Percentiles rank a stretch among this genome's conserved stretches.
These are phyloP conservation scores for Actinomortierella ambigua DNA, from an alignment of 371 early-diverging fungal species.

Conservation along the genomic window DNA sequence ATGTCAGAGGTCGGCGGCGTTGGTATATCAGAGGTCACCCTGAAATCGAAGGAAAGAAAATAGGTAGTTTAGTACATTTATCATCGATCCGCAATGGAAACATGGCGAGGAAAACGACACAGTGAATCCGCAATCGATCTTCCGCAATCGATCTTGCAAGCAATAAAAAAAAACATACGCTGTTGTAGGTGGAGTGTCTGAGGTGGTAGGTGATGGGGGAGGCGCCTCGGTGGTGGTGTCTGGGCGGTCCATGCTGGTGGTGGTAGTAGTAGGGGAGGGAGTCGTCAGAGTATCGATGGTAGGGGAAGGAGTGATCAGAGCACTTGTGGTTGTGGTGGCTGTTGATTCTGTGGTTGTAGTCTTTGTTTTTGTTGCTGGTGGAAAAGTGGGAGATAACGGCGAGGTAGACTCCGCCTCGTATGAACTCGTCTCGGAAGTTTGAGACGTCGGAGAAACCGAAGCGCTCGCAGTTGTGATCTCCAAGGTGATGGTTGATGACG, in stretches of 20 bases:
- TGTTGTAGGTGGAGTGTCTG: neutral
- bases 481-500: neutral
- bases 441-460: neutral
- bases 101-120: neutral
- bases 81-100: neutral
- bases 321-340: neutral
- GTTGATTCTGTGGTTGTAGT: slow-evolving; percentile 9
- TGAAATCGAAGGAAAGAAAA: neutral
- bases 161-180: neutral
- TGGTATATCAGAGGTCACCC: neutral
- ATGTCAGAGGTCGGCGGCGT: neutral
- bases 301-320: slow-evolving; percentile 2
- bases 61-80: too few relatives aligned
- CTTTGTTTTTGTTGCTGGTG: slow-evolving; percentile 5
- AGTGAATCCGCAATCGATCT: neutral
- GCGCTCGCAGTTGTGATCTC: neutral
- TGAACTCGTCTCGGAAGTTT: neutral
- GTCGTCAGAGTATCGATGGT: neutral
- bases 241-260: neutral
- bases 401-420: neutral
- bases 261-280: slow-evolving; percentile 3
- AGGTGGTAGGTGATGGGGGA: neutral
- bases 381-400: neutral
- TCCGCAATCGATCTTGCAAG: neutral
- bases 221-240: neutral